Conservation (phyloP, 2,329 filamentous ascomycete species). For the Davidsoniella eucalypti region DNA sequence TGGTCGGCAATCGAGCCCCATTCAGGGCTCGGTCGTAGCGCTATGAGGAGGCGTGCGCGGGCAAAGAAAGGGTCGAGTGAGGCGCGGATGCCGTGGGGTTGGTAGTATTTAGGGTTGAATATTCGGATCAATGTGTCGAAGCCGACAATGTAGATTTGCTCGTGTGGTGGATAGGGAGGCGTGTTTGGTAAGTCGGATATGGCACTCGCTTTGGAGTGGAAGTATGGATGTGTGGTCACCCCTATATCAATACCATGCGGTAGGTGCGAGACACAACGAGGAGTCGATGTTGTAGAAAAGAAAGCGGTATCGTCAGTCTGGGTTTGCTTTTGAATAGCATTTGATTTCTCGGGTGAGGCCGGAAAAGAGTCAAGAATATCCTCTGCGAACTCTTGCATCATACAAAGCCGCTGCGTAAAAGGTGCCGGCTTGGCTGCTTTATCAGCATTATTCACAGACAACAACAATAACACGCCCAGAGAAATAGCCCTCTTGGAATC, state of each 20-base stretch:
- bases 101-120: conserved; percentile 57
- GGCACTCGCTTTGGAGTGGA: conserved; percentile 51
- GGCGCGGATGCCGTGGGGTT: not conserved
- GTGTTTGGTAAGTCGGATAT: not conserved
- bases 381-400: conserved; percentile 54
- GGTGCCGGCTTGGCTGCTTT: conserved; percentile 49
- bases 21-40: conserved; percentile 41
- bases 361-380: conserved; percentile 26
- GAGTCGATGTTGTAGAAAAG: not conserved
- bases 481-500: not conserved
- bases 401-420: conserved; percentile 48
- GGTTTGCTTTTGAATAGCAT: too few species aligned
- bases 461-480: conserved; percentile 36
- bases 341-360: not conserved
- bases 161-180: conserved; percentile 15
- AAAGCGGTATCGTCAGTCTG: too few species aligned
- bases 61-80: conserved; percentile 48
- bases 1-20: conserved; percentile 35
- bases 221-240: conserved; percentile 56
- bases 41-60: conserved; percentile 44
- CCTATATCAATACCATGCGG: conserved; percentile 40
- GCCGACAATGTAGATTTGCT: conserved; percentile 55
- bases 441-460: conserved; percentile 49
- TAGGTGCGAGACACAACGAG: not conserved
- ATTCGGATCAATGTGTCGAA: conserved; percentile 64